phyloP scores from a whole-genome alignment of 2,329 filamentous ascomycete genomes.

The Alternaria ventricosa region DNA sequence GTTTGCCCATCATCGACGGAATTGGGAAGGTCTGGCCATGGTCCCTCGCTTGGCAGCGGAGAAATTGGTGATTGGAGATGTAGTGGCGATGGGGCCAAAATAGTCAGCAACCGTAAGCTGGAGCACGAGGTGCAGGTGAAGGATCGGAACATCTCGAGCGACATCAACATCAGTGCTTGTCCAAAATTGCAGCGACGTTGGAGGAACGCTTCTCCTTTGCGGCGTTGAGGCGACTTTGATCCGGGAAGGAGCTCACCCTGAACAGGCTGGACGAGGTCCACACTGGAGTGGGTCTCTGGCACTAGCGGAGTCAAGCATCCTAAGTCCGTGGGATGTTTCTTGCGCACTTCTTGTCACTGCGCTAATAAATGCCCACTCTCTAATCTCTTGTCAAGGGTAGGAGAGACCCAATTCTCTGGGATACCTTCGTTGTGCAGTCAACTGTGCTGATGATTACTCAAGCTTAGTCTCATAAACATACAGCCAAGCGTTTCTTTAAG shows the following conservation, averaged over 20 bases:
- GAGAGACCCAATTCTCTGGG: not conserved
- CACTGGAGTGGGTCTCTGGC: not conserved
- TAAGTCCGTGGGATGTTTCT: not conserved
- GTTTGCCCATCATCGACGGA: slow-evolving; percentile 14
- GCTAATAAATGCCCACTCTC: not conserved
- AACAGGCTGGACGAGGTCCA: not conserved
- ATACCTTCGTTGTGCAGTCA: not conserved
- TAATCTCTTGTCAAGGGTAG: not conserved
- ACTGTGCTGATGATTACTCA: not conserved
- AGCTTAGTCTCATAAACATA: not conserved
- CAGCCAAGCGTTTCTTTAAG: not conserved
- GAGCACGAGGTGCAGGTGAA: not conserved
- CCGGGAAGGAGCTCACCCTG: not conserved
- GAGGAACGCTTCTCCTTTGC: not conserved
- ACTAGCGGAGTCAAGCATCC: not conserved
- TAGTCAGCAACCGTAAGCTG: not conserved
- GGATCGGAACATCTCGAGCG: not conserved
- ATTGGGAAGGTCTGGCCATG: slow-evolving; percentile 15
- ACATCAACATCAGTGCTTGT: not conserved
- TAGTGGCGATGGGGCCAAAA: not conserved
- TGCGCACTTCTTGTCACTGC: not conserved
- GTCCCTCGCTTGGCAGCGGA: slow-evolving; percentile 25
- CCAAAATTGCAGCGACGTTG: not conserved
- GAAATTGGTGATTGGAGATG: slow-evolving; percentile 33
- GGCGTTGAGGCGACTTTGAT: not conserved